phyloP scores from a whole-genome alignment of 2,329 filamentous ascomycete genomes.

The Zopfia rhizophila region DNA sequence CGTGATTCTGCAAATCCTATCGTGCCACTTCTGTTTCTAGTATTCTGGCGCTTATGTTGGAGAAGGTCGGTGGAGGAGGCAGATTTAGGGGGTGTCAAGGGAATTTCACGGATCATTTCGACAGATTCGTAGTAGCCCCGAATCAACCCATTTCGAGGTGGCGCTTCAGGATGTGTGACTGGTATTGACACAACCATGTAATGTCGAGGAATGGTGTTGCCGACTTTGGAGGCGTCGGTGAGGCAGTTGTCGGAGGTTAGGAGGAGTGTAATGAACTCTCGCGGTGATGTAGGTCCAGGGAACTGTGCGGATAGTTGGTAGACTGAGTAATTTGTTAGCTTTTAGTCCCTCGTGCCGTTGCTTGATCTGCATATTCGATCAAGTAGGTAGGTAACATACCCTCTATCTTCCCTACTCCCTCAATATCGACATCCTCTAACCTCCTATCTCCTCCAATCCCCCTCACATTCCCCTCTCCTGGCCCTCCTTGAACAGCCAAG shows the following conservation, averaged over 20 bases:
- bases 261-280: constrained; percentile 87
- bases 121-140: constrained; percentile 90
- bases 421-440: constrained; percentile 71
- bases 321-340: constrained; percentile 59
- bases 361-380: constrained; percentile 11
- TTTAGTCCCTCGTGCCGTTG: too few species aligned
- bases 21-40: constrained; percentile 50
- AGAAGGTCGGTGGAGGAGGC: constrained; percentile 38
- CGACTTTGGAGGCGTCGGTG: constrained; percentile 56
- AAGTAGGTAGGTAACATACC: constrained; percentile 53
- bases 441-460: constrained; percentile 85
- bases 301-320: constrained; percentile 91
- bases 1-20: constrained; percentile 55
- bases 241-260: constrained; percentile 71
- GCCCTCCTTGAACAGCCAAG: constrained; percentile 74
- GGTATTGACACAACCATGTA: constrained; percentile 91
- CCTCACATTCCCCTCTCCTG: constrained; percentile 79
- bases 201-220: constrained; percentile 66
- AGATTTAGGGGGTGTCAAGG: constrained; percentile 58
- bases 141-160: constrained; percentile 76
- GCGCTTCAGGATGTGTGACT: constrained; percentile 78
- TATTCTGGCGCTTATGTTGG: constrained; percentile 24
- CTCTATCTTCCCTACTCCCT: constrained; percentile 71
- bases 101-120: constrained; percentile 88
- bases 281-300: constrained; percentile 84